These are phyloP conservation scores for Clitocybe nebularis DNA, from an alignment of 1,284 basidiomycete species.

Conservation along the genomic window DNA sequence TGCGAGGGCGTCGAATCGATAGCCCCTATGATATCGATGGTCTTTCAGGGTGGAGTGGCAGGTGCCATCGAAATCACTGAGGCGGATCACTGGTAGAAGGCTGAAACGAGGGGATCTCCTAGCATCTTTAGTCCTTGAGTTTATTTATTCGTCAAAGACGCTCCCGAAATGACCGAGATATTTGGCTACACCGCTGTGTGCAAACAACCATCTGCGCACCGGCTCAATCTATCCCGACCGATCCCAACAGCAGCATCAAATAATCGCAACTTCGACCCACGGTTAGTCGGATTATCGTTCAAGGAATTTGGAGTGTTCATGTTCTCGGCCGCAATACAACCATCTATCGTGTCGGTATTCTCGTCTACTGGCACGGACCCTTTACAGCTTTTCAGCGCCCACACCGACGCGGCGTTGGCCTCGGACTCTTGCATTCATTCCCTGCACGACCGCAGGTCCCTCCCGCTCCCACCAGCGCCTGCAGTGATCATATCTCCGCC, in stretches of 20 bases:
- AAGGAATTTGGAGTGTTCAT: slow-evolving; percentile 25
- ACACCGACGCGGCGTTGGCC: slow-evolving; percentile 50
- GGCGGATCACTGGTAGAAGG: too few species aligned
- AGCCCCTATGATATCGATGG: too few species aligned
- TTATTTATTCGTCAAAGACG: background rate
- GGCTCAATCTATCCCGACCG: background rate
- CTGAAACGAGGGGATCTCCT: too few species aligned
- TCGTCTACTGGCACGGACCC: slow-evolving; percentile 70
- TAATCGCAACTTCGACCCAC: too few species aligned
- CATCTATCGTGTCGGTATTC: slow-evolving; percentile 69
- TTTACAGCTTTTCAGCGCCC: slow-evolving; percentile 53
- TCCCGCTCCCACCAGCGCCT: slow-evolving; percentile 46
- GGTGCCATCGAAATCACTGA: too few species aligned
- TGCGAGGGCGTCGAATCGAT: too few species aligned
- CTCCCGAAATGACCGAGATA: too few species aligned
- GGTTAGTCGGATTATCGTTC: too few species aligned
- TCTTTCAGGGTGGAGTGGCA: too few species aligned
- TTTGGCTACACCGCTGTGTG: background rate
- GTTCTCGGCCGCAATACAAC: slow-evolving; percentile 58
- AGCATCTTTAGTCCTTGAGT: background rate
- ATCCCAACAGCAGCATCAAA: background rate
- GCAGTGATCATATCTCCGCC: slow-evolving; percentile 40
- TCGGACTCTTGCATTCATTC: slow-evolving; percentile 65
- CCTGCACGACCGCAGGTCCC: slow-evolving; percentile 55
- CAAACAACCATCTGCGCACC: background rate